These are phyloP conservation scores for Hymenoscyphus linearis DNA, from an alignment of 2,329 filamentous ascomycete genomes.

Conservation along the genomic window DNA sequence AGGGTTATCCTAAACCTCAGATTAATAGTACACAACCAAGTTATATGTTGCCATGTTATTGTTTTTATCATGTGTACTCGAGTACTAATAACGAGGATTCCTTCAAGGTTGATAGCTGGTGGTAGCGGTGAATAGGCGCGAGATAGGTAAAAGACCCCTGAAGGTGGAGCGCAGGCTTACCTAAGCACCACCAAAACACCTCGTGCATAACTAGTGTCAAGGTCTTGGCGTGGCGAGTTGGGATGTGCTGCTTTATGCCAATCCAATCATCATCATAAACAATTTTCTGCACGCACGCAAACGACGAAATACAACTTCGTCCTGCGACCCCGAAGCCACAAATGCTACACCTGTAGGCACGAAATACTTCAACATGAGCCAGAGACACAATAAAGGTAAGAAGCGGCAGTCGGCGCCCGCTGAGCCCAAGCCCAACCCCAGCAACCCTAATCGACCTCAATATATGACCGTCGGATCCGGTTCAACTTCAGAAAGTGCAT, in stretches of 20 bases:
- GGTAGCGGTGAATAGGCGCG: too few species aligned
- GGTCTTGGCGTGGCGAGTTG: slow-evolving; percentile 1
- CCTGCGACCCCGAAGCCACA: slow-evolving; percentile 15
- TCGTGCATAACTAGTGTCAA: background rate
- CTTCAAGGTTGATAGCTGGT: too few species aligned
- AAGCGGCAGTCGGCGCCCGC: slow-evolving; percentile 31
- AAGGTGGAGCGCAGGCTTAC: too few species aligned
- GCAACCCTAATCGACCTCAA: slow-evolving; percentile 41
- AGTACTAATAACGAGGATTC: too few species aligned
- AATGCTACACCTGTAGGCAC: slow-evolving; percentile 4
- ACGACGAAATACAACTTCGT: background rate
- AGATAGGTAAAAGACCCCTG: too few species aligned
- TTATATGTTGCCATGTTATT: too few species aligned
- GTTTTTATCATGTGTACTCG: too few species aligned
- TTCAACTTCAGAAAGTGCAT: slow-evolving; percentile 73
- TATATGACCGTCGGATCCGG: slow-evolving; percentile 90
- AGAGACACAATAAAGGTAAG: slow-evolving; percentile 52
- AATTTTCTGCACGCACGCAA: slow-evolving; percentile 8
- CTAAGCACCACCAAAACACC: background rate
- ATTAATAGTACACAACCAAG: too few species aligned
- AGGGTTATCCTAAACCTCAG: too few species aligned
- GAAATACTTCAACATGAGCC: slow-evolving; percentile 46
- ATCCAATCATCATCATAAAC: slow-evolving; percentile 12
- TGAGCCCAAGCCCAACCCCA: slow-evolving; percentile 15
- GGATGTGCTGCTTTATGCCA: background rate